Conservation (phyloP, 306 rosid genomes). For the Sechiopsis laciniata region DNA sequence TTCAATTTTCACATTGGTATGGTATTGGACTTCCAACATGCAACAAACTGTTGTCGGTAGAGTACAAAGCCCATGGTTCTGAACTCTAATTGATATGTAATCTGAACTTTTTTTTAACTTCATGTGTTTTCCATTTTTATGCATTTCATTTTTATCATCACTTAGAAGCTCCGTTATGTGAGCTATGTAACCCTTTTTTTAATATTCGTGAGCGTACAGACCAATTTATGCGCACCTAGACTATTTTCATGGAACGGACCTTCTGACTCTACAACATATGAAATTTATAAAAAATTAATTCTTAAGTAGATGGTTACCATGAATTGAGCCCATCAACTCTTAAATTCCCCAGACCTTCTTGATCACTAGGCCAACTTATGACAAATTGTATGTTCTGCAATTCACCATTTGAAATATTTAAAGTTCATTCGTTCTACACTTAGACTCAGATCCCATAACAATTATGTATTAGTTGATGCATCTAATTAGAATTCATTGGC, state of each 20-base stretch:
- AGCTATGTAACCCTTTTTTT: background rate
- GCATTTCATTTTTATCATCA: background rate
- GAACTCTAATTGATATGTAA: background rate
- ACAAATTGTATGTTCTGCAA: background rate
- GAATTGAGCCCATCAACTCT: too few species aligned
- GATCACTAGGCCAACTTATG: too few species aligned
- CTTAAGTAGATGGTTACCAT: too few species aligned
- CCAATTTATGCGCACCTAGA: too few species aligned
- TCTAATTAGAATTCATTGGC: conserved; percentile 31
- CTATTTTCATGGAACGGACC: too few species aligned
- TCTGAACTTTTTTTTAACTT: background rate
- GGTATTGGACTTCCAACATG: background rate
- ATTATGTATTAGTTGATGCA: conserved; percentile 24
- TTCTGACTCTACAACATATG: too few species aligned
- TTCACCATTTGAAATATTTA: background rate
- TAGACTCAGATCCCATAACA: background rate
- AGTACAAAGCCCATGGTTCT: background rate
- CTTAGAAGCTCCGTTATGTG: background rate
- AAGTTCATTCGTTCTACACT: background rate
- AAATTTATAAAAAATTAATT: too few species aligned
- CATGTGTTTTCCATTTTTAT: background rate
- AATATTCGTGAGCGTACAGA: too few species aligned
- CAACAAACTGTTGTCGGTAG: background rate
- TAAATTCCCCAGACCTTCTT: too few species aligned
- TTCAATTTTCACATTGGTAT: background rate